These are phyloP conservation scores for Handroanthus guayacan DNA, from an alignment of 257 asterid species.

Conservation along the genomic window DNA sequence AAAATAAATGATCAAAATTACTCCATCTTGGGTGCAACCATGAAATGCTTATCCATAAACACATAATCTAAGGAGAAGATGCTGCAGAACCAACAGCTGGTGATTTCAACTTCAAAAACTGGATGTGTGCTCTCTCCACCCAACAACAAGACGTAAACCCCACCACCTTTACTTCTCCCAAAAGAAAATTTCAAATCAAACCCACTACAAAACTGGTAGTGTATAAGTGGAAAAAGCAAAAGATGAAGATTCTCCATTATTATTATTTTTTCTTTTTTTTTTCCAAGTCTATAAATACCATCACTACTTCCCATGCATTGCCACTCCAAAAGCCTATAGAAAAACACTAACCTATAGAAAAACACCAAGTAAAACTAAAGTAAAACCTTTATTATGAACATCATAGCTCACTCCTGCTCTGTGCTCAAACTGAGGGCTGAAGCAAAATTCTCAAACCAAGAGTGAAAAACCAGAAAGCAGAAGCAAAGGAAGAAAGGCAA, in stretches of 20 bases:
- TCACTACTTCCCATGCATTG: conserved; percentile 14
- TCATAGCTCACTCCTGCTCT: not conserved
- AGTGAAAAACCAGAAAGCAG: not conserved
- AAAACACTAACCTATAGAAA: not conserved
- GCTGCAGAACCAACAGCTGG: conserved; percentile 5
- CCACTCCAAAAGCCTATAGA: conserved; percentile 11
- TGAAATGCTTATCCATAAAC: not conserved
- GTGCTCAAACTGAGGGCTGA: conserved; percentile 23
- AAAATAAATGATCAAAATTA: no score
- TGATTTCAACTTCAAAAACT: conserved; percentile 19
- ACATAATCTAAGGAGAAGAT: not conserved
- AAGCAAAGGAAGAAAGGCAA: not conserved
- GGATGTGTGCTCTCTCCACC: conserved; percentile 4
- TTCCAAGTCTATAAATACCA: conserved; percentile 37
- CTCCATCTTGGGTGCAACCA: not conserved
- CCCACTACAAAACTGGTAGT: conserved; percentile 31
- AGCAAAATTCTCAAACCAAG: conserved; percentile 5
- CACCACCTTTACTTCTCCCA: conserved; percentile 28
- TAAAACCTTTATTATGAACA: conserved; percentile 1
- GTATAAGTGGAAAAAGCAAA: conserved; percentile 5
- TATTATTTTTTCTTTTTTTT: not conserved
- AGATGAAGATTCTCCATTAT: conserved; percentile 15
- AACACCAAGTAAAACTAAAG: not conserved
- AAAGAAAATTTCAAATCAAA: conserved; percentile 34
- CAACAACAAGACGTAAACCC: conserved; percentile 24